These are phyloP conservation scores for Colletotrichum tropicicola DNA, from an alignment of 2,329 filamentous ascomycete genomes.

Conservation along the genomic window DNA sequence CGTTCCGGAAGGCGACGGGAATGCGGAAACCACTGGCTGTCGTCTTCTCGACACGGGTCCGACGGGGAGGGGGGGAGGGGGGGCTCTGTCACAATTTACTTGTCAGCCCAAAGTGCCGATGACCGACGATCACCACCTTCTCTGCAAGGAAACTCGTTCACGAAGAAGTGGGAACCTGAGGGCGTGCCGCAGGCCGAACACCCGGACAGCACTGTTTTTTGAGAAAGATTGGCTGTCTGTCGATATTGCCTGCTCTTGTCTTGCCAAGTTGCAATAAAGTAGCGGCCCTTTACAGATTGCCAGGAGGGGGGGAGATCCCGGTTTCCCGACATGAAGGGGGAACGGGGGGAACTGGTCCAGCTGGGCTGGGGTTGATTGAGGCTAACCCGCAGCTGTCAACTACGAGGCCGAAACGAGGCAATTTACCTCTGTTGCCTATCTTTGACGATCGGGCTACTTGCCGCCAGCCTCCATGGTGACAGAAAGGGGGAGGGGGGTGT, in stretches of 20 bases:
- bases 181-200: not conserved
- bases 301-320: not conserved
- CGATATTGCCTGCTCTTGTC: not conserved
- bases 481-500: too few species aligned
- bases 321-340: not conserved
- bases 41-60: not conserved
- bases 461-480: not conserved
- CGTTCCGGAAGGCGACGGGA: conserved; percentile 2
- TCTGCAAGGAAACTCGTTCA: not conserved
- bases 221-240: not conserved
- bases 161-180: too few species aligned
- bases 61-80: not conserved
- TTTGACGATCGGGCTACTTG: not conserved
- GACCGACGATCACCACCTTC: not conserved
- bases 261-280: not conserved
- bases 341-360: not conserved
- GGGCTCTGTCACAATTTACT: not conserved
- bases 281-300: not conserved
- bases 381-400: not conserved
- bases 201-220: not conserved
- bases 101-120: not conserved
- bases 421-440: not conserved
- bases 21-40: not conserved
- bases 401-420: not conserved
- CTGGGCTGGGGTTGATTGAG: not conserved